phyloP scores from a whole-genome alignment of 805 yeast genomes.

The Metschnikowia koreensis region DNA sequence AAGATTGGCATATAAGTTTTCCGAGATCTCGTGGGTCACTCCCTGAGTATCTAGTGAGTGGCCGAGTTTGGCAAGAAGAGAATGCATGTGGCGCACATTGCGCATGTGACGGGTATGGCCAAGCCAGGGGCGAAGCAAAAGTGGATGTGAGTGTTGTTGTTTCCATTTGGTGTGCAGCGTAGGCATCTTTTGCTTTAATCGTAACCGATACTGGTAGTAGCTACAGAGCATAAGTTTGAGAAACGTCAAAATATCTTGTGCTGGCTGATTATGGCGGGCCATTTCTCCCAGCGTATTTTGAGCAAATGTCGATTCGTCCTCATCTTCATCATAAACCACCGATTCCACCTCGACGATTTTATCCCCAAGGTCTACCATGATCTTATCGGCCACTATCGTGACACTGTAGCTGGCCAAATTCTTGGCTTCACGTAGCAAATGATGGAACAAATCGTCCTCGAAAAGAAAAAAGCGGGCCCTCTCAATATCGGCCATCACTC shows the following conservation, averaged over 20 bases:
- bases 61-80: conserved; percentile 27
- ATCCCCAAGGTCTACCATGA: conserved; percentile 62
- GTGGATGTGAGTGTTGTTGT: conserved; percentile 42
- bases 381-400: conserved; percentile 58
- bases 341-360: conserved; percentile 71
- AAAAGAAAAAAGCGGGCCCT: conserved; percentile 73
- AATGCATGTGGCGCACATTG: conserved; percentile 28
- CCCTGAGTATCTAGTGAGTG: conserved; percentile 8
- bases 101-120: conserved; percentile 58
- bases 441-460: conserved; percentile 86
- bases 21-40: conserved; percentile 6
- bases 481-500: conserved; percentile 52
- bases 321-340: conserved; percentile 43
- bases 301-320: conserved; percentile 18
- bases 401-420: conserved; percentile 67
- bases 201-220: conserved; percentile 49
- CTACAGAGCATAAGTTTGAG: conserved; percentile 62
- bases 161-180: conserved; percentile 46
- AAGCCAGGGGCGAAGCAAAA: conserved; percentile 54
- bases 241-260: conserved; percentile 52
- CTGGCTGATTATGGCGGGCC: conserved; percentile 37
- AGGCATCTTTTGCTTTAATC: conserved; percentile 45
- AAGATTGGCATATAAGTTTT: conserved; percentile 28
- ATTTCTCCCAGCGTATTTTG: conserved; percentile 32
- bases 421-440: conserved; percentile 73